Evolutionary conservation across 345 rosid species (phyloP), one percentile per base, ranked within the genome.

Genomic region (Abelmoschus esculentus): DNA sequence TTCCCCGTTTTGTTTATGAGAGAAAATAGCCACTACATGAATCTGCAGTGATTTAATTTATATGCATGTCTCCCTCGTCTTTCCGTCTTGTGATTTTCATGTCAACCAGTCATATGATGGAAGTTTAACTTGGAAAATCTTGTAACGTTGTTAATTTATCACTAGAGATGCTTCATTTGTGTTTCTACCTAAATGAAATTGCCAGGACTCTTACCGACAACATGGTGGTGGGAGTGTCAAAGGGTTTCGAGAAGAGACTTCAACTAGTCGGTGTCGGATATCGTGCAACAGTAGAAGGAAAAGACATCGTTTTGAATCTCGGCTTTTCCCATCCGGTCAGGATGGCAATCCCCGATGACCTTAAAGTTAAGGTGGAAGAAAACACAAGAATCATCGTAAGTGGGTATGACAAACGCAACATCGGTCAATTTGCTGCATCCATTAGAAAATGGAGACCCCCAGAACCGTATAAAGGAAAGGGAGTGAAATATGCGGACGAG

Each of bases 381-480:
- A 91, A 85, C 83, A 88, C 96, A 40, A 85, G 92, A 70, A 81
- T 95, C 74, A 71, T 77, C 0, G 84, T 95, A 17, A 81, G 89
- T 26, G 99, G 98, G n/a, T 87, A 79, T 0, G 97, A 91, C 69
- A 91, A 90, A 74, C 81, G 88, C 19, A 75, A 71, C 13, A 83
- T 95, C 7, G 96, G 97, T 32, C 89, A 89, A 80, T 95, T 91
- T 57, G 97, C 99, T 31, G 97, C 96, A n/a, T 78, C 90, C 2
- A 65, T 91, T 61, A 81, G 96, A 85, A 90, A 85, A 75, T 95
- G 96, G 96, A 89, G 97, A 62, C 97, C 99, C 6, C 96, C 99
- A 0, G 96, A 95, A 74, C 99, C 99, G 9, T 95, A 95, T 78
- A 95, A 91, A 77, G 97, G 97, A 60, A 95, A 95, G 79, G 99